phyloP scores from a whole-genome alignment of 2,329 filamentous ascomycete species.

The Gyromitra esculenta region DNA sequence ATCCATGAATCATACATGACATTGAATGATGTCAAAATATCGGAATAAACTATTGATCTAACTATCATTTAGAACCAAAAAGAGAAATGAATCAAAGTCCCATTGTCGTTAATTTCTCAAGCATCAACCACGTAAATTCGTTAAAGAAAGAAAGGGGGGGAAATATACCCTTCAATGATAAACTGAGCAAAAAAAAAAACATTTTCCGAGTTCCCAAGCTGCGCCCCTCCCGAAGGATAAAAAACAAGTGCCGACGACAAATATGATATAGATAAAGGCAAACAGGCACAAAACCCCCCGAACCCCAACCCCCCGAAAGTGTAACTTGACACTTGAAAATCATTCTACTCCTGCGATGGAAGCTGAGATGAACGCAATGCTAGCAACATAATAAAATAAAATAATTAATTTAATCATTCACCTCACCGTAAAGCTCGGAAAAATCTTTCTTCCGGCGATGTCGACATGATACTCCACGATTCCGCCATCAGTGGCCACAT shows the following conservation, averaged over 20 bases:
- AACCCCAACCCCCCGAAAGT: background rate
- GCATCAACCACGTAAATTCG: background rate
- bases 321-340: conserved; percentile 7
- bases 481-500: conserved; percentile 57
- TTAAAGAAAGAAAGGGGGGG: background rate
- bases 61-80: conserved; percentile 1
- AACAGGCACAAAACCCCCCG: background rate
- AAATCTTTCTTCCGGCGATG: conserved; percentile 52
- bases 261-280: conserved; percentile 19
- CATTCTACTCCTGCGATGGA: background rate
- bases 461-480: conserved; percentile 57
- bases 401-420: conserved; percentile 9
- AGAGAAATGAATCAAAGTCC: background rate
- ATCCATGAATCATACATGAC: background rate
- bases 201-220: conserved; percentile 21
- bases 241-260: conserved; percentile 8
- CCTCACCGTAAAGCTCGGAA: conserved; percentile 48
- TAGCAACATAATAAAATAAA: conserved; percentile 5
- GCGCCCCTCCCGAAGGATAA: conserved; percentile 14
- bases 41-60: background rate
- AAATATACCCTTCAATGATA: background rate
- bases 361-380: background rate
- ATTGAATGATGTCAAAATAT: conserved; percentile 10
- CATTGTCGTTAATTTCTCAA: background rate
- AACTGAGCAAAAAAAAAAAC: background rate